Conservation (phyloP, 371 early-diverging fungal genomes). For the Modicella reniformis region DNA sequence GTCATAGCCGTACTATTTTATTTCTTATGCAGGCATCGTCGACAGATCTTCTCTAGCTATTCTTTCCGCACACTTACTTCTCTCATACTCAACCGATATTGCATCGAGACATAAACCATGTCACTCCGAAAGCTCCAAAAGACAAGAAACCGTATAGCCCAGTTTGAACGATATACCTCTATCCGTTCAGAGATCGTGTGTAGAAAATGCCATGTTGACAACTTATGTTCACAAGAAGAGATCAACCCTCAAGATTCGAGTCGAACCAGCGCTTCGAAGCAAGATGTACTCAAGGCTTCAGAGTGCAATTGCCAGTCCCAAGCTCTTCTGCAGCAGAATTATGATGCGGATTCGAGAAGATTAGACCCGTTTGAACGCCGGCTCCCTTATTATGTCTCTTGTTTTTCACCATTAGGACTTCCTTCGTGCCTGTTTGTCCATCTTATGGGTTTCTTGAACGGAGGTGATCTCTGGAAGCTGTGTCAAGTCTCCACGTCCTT, state of each 20-base stretch:
- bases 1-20: background rate
- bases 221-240: too few relatives aligned
- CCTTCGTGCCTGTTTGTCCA: conserved; percentile 19
- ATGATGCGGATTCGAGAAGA: background rate
- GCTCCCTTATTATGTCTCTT: conserved; percentile 8
- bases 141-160: too few relatives aligned
- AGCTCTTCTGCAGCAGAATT: background rate
- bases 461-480: conserved; percentile 29
- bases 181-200: too few relatives aligned
- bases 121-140: background rate
- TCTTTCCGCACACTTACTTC: background rate
- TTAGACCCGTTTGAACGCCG: background rate
- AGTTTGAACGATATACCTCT: too few relatives aligned
- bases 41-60: background rate
- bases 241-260: too few relatives aligned
- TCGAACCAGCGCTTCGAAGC: too few relatives aligned
- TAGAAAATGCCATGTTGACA: too few relatives aligned
- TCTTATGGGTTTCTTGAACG: conserved; percentile 19
- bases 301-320: background rate
- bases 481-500: conserved; percentile 26
- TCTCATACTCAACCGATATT: too few relatives aligned
- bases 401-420: conserved; percentile 26
- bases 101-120: background rate
- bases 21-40: background rate
- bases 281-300: too few relatives aligned